phyloP scores from a whole-genome alignment of 192 early-diverging fungal species.

The Coemansia nantahalensis region DNA sequence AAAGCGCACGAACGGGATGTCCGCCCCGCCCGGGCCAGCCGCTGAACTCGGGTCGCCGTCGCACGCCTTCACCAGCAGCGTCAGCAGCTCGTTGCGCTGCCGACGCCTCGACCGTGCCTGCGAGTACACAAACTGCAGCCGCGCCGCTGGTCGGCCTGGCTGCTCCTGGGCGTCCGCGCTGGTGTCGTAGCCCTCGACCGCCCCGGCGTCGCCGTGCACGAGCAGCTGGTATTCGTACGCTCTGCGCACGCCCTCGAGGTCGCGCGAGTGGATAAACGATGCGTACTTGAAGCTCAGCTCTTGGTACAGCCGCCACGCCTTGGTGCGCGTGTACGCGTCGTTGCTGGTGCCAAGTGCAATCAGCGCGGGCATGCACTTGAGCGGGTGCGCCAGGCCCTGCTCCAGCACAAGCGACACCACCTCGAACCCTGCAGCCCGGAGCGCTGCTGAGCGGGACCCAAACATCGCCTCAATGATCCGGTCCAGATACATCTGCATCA shows the following conservation, averaged over 20 bases:
- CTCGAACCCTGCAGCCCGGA: slow-evolving; percentile 75
- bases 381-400: slow-evolving; percentile 89
- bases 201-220: slow-evolving; percentile 19
- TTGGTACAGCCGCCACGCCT: slow-evolving; percentile 69
- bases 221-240: slow-evolving; percentile 72
- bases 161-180: slow-evolving; percentile 18
- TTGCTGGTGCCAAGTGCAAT: slow-evolving; percentile 79
- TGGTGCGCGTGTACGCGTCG: slow-evolving; percentile 62
- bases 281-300: slow-evolving; percentile 81
- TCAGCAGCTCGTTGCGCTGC: slow-evolving; percentile 72
- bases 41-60: slow-evolving; percentile 56
- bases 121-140: slow-evolving; percentile 66
- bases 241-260: slow-evolving; percentile 70
- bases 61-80: slow-evolving; percentile 63
- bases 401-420: slow-evolving; percentile 79
- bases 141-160: slow-evolving; percentile 51
- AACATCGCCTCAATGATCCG: slow-evolving; percentile 75
- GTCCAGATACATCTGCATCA: slow-evolving; percentile 87
- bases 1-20: slow-evolving; percentile 67
- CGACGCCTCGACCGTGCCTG: slow-evolving; percentile 63
- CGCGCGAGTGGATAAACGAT: slow-evolving; percentile 82
- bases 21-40: slow-evolving; percentile 24
- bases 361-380: slow-evolving; percentile 86
- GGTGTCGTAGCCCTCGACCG: slow-evolving; percentile 49
- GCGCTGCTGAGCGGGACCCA: slow-evolving; percentile 37